Evolutionary conservation across 2,329 filamentous ascomycete genomes (phyloP).

Genomic region (Orbilia blumenaviensis): DNA sequence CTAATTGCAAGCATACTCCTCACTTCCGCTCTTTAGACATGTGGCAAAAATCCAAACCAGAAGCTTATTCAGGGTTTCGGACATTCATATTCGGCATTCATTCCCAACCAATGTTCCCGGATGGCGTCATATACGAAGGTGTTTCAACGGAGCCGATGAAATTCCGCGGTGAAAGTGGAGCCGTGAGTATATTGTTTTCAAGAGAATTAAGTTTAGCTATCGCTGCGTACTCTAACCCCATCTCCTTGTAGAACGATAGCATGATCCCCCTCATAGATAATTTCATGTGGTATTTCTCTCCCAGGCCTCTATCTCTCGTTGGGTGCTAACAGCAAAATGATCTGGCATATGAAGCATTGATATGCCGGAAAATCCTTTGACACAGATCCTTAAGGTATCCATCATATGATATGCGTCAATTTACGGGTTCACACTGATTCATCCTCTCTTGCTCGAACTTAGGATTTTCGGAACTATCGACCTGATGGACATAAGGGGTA

Average conservation of each 20-base stretch:
- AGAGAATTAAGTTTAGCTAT: background rate
- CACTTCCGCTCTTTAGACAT: constrained; percentile 67
- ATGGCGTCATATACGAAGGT: constrained; percentile 89
- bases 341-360: constrained; percentile 61
- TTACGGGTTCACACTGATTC: constrained; percentile 59
- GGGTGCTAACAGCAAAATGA: background rate
- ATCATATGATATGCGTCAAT: background rate
- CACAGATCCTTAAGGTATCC: constrained; percentile 72
- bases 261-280: constrained; percentile 93
- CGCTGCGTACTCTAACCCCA: background rate
- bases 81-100: constrained; percentile 98
- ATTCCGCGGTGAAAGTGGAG: constrained; percentile 91
- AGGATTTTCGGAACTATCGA: constrained; percentile 86
- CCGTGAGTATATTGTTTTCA: constrained; percentile 60
- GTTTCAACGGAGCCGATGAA: constrained; percentile 77
- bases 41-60: constrained; percentile 88
- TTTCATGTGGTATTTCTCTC: constrained; percentile 65
- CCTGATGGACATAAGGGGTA: constrained; percentile 90
- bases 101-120: constrained; percentile 89
- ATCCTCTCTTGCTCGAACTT: background rate
- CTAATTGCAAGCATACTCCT: background rate
- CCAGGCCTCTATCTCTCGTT: background rate
- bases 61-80: constrained; percentile 86
- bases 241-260: constrained; percentile 75
- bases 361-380: constrained; percentile 92